Evolutionary conservation across 306 rosid genomes (phyloP).

Genomic region (Urtica urens): DNA sequence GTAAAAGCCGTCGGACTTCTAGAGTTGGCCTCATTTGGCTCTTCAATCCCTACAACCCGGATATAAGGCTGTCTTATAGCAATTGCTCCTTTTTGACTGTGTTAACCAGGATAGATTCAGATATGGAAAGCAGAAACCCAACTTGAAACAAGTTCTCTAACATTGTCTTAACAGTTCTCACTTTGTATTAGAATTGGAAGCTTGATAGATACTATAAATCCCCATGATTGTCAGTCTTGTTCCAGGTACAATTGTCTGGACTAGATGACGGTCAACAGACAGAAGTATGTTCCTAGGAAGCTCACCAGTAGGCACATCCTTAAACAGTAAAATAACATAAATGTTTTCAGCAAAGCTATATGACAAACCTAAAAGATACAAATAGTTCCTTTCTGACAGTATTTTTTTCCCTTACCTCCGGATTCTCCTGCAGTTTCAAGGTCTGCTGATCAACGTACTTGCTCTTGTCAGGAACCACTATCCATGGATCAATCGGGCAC

Average conservation of each 20-base stretch:
- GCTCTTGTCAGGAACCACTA: constrained; percentile 90
- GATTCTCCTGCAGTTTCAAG: constrained; percentile 89
- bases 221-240: constrained; percentile 90
- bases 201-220: constrained; percentile 85
- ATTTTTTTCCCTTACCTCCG: constrained; percentile 75
- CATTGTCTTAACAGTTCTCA: constrained; percentile 22
- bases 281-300: constrained; percentile 95
- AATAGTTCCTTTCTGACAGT: not conserved
- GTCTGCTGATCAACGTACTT: constrained; percentile 95
- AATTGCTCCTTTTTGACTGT: constrained; percentile 90
- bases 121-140: not conserved
- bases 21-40: constrained; percentile 59
- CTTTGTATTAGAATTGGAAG: constrained; percentile 70
- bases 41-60: constrained; percentile 91
- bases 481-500: constrained; percentile 94
- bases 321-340: constrained; percentile 24
- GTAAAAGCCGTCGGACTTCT: constrained; percentile 60
- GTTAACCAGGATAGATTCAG: constrained; percentile 1
- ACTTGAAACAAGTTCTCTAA: constrained; percentile 2
- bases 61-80: constrained; percentile 96
- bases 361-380: not conserved
- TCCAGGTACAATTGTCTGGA: constrained; percentile 93
- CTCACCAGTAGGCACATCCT: constrained; percentile 98
- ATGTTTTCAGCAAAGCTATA: constrained; percentile 7
- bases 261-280: constrained; percentile 93